Evolutionary conservation across 2,329 filamentous ascomycete species (phyloP).

Genomic region (Microcyclospora pomicola): DNA sequence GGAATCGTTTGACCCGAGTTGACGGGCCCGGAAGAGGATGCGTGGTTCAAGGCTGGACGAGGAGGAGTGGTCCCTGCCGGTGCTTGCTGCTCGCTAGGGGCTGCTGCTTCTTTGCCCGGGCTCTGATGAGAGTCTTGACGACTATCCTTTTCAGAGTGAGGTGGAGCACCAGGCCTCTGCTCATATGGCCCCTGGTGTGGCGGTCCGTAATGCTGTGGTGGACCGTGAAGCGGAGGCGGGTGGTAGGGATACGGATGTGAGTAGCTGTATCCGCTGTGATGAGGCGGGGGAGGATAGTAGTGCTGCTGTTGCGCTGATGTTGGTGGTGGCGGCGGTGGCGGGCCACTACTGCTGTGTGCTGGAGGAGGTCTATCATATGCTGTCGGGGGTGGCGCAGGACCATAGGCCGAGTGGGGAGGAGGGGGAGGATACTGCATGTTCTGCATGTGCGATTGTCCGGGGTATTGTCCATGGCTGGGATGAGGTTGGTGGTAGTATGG

Average conservation of each 20-base stretch:
- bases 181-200: background rate
- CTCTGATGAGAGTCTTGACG: conserved; percentile 8
- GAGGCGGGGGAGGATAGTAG: background rate
- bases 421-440: conserved; percentile 23
- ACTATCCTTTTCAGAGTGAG: conserved; percentile 3
- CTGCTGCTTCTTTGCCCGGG: conserved; percentile 9
- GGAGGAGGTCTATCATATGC: conserved; percentile 28
- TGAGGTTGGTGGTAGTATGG: conserved; percentile 21
- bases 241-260: conserved; percentile 1
- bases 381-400: conserved; percentile 12
- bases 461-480: conserved; percentile 10
- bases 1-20: conserved; percentile 33
- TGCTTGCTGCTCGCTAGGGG: conserved; percentile 21
- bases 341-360: conserved; percentile 20
- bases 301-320: conserved; percentile 1
- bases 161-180: background rate
- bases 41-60: conserved; percentile 20
- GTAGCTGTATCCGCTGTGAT: background rate
- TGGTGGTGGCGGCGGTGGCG: conserved; percentile 23
- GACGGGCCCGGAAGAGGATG: conserved; percentile 5
- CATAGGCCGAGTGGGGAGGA: conserved; percentile 11
- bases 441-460: conserved; percentile 18
- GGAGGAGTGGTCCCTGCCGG: conserved; percentile 16
- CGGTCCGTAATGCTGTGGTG: background rate
- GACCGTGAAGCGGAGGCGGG: conserved; percentile 3